Evolutionary conservation across 2,329 filamentous ascomycete genomes (phyloP), one percentile per base, ranked within the genome.

Genomic region (Rutstroemia sp.): DNA sequence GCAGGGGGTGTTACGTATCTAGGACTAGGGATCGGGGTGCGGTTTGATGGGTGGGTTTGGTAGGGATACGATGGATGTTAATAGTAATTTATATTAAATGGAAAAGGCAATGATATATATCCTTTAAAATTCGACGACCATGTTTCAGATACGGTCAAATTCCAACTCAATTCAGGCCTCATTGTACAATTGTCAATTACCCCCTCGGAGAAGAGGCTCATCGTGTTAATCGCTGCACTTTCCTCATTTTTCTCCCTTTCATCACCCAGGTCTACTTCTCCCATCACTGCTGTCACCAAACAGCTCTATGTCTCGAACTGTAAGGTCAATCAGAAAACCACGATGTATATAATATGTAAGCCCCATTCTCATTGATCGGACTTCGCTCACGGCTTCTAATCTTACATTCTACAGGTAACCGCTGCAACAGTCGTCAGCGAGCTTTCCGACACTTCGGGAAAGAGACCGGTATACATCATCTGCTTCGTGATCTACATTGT

Each of bases 321-420:
- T 6, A 56, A 72, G 34, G 70, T 73, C 48, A 73, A 73, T 52
- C 58, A 72, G 39, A 71, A 69, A 6, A 60, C 73, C 23, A 73
- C 73, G 16, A 70, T 70, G 9, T 73, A 72, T 53, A 68, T 72
- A 68, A 67, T 69, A 44, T 34, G 57, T 51, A 14, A 27, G 4
- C 23, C 21, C 48, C 19, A 37, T 2, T n/a, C 17, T 1, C 4
- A 9, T 10, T 16, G 1, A 16, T 14, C 17, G 9, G 5, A n/a
- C 6, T 10, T 12, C 14, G 25, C 47, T 46, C 30, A 23, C 44
- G 12, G 8, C 3, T 6, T 19, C 6, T 68, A n/a, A n/a, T n/a
- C n/a, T n/a, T n/a, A 67, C 76, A 75, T 85, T 42, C 74, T 84
- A 25, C 82, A 84, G 69, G 82, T 77, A 9, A 69, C 83, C 19